These are phyloP conservation scores for Lachnellula arida DNA, from an alignment of 2,329 filamentous ascomycete species.

Conservation along the genomic window DNA sequence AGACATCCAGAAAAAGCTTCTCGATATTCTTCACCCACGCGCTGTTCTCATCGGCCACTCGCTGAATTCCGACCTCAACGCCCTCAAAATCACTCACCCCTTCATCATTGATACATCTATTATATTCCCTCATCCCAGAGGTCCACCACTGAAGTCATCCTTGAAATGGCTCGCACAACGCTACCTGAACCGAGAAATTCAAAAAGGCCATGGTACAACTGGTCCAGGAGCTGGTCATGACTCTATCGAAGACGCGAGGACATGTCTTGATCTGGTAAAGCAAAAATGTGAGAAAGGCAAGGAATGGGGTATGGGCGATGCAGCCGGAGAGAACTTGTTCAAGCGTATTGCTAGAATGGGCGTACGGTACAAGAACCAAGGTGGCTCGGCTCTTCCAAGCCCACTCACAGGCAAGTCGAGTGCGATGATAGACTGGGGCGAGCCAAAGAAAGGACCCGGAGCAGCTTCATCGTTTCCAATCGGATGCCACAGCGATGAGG, in stretches of 20 bases:
- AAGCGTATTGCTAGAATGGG: constrained; percentile 66
- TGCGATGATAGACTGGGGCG: constrained; percentile 86
- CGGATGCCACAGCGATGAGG: constrained; percentile 54
- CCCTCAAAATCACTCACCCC: constrained; percentile 81
- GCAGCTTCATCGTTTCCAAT: constrained; percentile 52
- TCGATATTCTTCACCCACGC: constrained; percentile 65
- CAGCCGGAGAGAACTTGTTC: constrained; percentile 83
- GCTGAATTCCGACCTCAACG: constrained; percentile 77
- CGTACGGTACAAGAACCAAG: constrained; percentile 57
- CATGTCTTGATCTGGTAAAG: constrained; percentile 88
- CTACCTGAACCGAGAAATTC: constrained; percentile 81
- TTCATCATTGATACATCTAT: constrained; percentile 91
- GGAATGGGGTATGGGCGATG: constrained; percentile 75
- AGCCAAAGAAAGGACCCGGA: constrained; percentile 59
- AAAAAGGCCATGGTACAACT: constrained; percentile 61
- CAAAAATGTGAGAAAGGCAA: constrained; percentile 94
- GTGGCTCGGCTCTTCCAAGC: constrained; percentile 53
- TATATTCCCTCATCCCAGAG: constrained; percentile 84
- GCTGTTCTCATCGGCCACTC: constrained; percentile 78
- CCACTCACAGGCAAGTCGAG: constrained; percentile 53
- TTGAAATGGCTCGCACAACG: constrained; percentile 87
- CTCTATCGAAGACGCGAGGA: constrained; percentile 85
- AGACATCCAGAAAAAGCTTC: constrained; percentile 77
- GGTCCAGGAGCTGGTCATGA: constrained; percentile 65
- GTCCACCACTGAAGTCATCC: constrained; percentile 82